Conservation (phyloP, 1,284 basidiomycete species). For the Trametes pubescens region DNA sequence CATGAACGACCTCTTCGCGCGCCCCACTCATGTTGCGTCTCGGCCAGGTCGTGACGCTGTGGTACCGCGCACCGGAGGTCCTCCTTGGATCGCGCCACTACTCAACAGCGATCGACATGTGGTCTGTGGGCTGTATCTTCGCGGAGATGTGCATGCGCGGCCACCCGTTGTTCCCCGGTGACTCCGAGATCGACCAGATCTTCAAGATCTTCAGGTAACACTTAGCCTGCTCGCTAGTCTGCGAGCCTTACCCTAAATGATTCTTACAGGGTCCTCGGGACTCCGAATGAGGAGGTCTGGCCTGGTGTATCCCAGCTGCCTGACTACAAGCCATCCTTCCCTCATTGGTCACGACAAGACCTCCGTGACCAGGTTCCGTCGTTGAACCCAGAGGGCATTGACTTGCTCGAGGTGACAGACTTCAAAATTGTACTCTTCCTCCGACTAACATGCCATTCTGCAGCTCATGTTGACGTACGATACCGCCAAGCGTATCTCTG, state of each 20-base stretch:
- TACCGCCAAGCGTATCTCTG: constrained; percentile 93
- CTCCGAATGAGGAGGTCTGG: constrained; percentile 94
- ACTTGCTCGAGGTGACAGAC: constrained; percentile 71
- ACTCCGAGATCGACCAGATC: constrained; percentile 99
- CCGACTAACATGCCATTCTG: background rate
- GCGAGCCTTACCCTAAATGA: background rate
- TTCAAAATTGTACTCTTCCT: background rate
- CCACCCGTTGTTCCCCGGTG: constrained; percentile 94
- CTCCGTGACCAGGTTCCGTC: constrained; percentile 72
- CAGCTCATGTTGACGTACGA: constrained; percentile 91
- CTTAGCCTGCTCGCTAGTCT: constrained; percentile 3
- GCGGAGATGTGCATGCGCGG: constrained; percentile 93
- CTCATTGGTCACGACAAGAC: constrained; percentile 87
- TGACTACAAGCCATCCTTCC: constrained; percentile 98
- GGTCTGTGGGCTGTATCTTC: constrained; percentile 96
- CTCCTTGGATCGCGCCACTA: constrained; percentile 96
- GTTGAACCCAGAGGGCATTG: constrained; percentile 77
- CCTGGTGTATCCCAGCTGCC: constrained; percentile 90
- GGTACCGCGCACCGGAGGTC: constrained; percentile 98
- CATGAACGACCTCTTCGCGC: background rate
- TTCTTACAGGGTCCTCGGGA: constrained; percentile 81
- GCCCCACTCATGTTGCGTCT: background rate
- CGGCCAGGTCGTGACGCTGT: constrained; percentile 92
- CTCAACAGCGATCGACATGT: constrained; percentile 97
- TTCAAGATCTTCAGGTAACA: constrained; percentile 96